phyloP scores from a whole-genome alignment of 345 rosid species.

The Stellera chamaejasme region DNA sequence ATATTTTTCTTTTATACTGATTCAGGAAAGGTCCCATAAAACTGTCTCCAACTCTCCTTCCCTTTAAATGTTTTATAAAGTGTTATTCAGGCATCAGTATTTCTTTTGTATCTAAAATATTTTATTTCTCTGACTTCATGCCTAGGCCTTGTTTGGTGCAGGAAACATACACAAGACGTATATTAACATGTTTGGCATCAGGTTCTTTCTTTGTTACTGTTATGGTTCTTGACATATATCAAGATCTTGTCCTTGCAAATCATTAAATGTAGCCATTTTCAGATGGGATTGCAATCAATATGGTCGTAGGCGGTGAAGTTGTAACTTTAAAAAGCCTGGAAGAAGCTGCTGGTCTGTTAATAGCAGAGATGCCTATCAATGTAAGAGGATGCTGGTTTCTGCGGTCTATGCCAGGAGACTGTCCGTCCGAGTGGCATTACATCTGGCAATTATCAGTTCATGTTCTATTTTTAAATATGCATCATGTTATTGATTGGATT shows the following conservation, averaged over 20 bases:
- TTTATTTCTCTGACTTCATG: neutral
- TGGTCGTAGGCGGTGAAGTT: constrained; percentile 95
- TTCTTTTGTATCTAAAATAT: neutral
- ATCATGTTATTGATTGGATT: neutral
- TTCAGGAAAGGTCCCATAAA: no score
- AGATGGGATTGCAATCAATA: constrained; percentile 91
- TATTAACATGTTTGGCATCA: constrained; percentile 78
- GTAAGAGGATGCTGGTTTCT: constrained; percentile 24
- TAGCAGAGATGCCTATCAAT: constrained; percentile 92
- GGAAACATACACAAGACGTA: constrained; percentile 77
- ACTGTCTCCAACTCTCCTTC: no score
- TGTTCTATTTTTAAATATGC: constrained; percentile 5
- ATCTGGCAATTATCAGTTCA: neutral
- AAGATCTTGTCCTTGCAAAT: constrained; percentile 6
- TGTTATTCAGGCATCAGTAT: neutral
- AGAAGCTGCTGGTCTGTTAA: constrained; percentile 57
- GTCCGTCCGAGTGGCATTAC: neutral
- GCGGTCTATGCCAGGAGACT: constrained; percentile 2
- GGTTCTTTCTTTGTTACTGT: constrained; percentile 32
- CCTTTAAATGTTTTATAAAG: neutral
- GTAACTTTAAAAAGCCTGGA: constrained; percentile 67
- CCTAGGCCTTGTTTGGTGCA: constrained; percentile 21
- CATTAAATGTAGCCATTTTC: constrained; percentile 13
- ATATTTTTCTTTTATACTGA: no score
- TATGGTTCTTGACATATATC: neutral